Percentiles rank a stretch among this genome's conserved stretches.
phyloP scores from a whole-genome alignment of 2,329 filamentous ascomycete genomes.

The Cordyceps fumosorosea region DNA sequence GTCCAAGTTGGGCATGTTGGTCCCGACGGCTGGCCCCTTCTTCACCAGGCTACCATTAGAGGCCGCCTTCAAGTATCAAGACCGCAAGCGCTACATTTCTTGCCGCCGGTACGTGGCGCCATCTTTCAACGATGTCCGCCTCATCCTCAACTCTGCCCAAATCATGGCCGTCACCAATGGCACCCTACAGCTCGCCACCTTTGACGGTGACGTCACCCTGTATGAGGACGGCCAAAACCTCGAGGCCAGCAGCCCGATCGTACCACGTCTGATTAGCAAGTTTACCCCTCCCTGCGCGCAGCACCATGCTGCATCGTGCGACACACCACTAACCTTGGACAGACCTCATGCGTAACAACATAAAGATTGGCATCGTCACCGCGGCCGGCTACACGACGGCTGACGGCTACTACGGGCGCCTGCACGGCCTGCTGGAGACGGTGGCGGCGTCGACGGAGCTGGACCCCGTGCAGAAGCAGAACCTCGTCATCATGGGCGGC shows the following conservation, averaged over 20 bases:
- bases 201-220: slow-evolving; percentile 94
- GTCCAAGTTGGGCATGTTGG: slow-evolving; percentile 87
- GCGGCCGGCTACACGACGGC: slow-evolving; percentile 91
- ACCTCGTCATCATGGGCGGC: slow-evolving; percentile 86
- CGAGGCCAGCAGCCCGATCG: slow-evolving; percentile 68
- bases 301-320: not conserved
- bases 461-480: slow-evolving; percentile 61
- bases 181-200: slow-evolving; percentile 78
- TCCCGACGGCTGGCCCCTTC: slow-evolving; percentile 87
- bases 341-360: slow-evolving; percentile 67
- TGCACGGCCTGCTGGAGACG: slow-evolving; percentile 80
- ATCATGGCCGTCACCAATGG: slow-evolving; percentile 81
- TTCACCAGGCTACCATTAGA: slow-evolving; percentile 84
- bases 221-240: slow-evolving; percentile 86
- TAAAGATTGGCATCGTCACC: slow-evolving; percentile 90
- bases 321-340: too few species aligned
- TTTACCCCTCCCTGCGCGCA: not conserved
- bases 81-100: slow-evolving; percentile 78
- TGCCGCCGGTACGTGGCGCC: slow-evolving; percentile 88
- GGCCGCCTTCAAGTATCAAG: slow-evolving; percentile 87
- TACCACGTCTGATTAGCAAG: slow-evolving; percentile 52
- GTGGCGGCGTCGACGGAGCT: slow-evolving; percentile 56
- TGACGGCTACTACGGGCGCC: slow-evolving; percentile 75
- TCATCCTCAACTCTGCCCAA: slow-evolving; percentile 92
- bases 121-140: slow-evolving; percentile 91